phyloP scores from a whole-genome alignment of 495 filamentous ascomycete genomes.

The Sabuloglossum arenarium region DNA sequence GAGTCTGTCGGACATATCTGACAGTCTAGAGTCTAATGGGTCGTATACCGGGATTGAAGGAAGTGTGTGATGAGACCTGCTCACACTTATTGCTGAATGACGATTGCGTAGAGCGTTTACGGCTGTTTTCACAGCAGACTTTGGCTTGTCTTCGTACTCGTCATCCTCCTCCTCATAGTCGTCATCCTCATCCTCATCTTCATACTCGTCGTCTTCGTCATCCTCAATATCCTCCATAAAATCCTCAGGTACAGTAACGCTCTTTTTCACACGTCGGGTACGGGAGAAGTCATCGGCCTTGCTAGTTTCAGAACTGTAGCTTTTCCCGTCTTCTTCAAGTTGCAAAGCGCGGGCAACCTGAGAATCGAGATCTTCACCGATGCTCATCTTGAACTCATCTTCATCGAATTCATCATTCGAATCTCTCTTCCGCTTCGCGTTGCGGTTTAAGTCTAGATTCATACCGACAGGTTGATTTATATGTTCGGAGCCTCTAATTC shows the following conservation, averaged over 20 bases:
- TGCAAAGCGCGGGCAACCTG: background rate
- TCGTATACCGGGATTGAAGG: background rate
- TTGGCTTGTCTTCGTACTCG: conserved; percentile 27
- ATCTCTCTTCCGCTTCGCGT: background rate
- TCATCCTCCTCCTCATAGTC: conserved; percentile 28
- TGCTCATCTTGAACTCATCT: background rate
- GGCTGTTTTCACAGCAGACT: background rate
- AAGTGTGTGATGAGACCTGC: background rate
- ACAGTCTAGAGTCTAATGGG: background rate
- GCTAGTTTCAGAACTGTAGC: background rate
- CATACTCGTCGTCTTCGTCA: conserved; percentile 12
- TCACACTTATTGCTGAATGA: background rate
- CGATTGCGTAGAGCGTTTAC: background rate
- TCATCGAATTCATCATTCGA: background rate
- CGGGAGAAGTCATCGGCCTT: background rate
- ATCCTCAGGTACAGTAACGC: background rate
- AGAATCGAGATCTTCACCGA: background rate
- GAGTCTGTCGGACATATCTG: background rate
- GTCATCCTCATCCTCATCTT: conserved; percentile 11
- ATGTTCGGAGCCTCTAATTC: background rate
- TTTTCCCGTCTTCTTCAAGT: background rate
- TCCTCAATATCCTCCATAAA: conserved; percentile 15
- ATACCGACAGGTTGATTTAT: background rate
- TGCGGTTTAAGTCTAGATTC: background rate
- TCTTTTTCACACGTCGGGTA: background rate